These are phyloP conservation scores for Aspergillus intermedius DNA, from an alignment of 2,329 filamentous ascomycete species.

Conservation along the genomic window DNA sequence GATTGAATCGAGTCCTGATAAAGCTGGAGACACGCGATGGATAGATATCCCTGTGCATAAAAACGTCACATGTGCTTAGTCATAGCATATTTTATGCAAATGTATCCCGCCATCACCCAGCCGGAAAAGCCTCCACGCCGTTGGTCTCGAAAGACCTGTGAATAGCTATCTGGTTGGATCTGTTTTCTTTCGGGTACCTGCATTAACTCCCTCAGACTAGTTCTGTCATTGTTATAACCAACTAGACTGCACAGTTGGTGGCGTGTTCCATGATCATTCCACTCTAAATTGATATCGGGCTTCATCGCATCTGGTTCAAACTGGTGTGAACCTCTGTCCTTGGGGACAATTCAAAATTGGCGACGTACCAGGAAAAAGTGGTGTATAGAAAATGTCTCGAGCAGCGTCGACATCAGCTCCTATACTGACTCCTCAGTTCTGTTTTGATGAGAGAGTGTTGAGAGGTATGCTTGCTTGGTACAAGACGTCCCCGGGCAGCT, in stretches of 20 bases:
- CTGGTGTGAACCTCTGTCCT: conserved; percentile 39
- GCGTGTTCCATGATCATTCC: too few species aligned
- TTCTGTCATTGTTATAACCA: too few species aligned
- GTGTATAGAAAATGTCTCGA: conserved; percentile 32
- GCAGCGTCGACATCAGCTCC: conserved; percentile 41
- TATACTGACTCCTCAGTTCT: conserved; percentile 65
- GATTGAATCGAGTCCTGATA: not conserved
- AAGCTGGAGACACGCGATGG: not conserved
- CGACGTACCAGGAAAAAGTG: conserved; percentile 15
- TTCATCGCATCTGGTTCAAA: conserved; percentile 15
- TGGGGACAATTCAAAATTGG: conserved; percentile 15
- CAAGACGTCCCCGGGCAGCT: not conserved
- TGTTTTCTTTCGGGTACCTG: too few species aligned
- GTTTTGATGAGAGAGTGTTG: conserved; percentile 63
- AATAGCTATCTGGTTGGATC: not conserved
- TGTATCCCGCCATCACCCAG: not conserved
- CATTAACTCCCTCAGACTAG: too few species aligned
- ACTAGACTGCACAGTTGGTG: too few species aligned
- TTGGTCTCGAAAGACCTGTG: not conserved
- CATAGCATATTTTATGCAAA: not conserved
- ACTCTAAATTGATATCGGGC: not conserved
- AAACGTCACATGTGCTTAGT: not conserved
- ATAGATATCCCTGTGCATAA: not conserved
- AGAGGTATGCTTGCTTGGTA: conserved; percentile 49
- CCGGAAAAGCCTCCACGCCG: not conserved